Conservation (phyloP, 2,329 filamentous ascomycete genomes). For the Curvularia spicifera region DNA sequence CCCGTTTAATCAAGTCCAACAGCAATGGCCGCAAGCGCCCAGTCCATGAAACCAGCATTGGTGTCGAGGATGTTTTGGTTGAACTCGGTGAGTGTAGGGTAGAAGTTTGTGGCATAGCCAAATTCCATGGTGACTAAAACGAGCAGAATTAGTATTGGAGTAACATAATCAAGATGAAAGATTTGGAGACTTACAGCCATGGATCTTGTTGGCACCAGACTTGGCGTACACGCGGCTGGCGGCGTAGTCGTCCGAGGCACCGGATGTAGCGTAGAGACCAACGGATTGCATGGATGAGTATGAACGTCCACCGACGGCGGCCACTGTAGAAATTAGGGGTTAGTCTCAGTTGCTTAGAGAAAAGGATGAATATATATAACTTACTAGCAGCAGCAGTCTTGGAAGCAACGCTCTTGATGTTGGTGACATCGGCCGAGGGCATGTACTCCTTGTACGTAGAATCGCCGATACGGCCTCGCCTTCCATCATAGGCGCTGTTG, state of each 20-base stretch:
- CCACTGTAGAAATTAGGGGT: constrained; percentile 29
- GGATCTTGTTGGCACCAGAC: constrained; percentile 48
- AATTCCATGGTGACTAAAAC: constrained; percentile 19
- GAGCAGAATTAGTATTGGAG: background rate
- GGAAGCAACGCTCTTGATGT: constrained; percentile 43
- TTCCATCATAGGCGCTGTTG: constrained; percentile 60
- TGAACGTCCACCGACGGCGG: constrained; percentile 46
- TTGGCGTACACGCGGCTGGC: constrained; percentile 48
- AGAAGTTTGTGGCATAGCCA: constrained; percentile 51
- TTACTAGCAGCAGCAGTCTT: constrained; percentile 40
- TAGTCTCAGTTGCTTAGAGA: background rate
- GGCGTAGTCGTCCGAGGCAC: constrained; percentile 50
- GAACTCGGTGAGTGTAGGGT: constrained; percentile 50
- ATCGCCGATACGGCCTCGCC: constrained; percentile 57
- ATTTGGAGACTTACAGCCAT: constrained; percentile 50
- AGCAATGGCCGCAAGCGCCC: constrained; percentile 46
- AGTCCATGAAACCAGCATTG: constrained; percentile 52
- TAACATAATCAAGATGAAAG: background rate
- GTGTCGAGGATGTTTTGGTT: constrained; percentile 52
- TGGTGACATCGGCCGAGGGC: constrained; percentile 42
- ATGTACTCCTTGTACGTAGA: constrained; percentile 61
- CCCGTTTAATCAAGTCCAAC: constrained; percentile 31
- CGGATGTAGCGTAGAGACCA: constrained; percentile 49
- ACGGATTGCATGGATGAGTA: constrained; percentile 45
- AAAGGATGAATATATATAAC: background rate